Base-by-base conservation (phyloP, 305 asterid species). In the Ilex paraguariensis region DNA sequence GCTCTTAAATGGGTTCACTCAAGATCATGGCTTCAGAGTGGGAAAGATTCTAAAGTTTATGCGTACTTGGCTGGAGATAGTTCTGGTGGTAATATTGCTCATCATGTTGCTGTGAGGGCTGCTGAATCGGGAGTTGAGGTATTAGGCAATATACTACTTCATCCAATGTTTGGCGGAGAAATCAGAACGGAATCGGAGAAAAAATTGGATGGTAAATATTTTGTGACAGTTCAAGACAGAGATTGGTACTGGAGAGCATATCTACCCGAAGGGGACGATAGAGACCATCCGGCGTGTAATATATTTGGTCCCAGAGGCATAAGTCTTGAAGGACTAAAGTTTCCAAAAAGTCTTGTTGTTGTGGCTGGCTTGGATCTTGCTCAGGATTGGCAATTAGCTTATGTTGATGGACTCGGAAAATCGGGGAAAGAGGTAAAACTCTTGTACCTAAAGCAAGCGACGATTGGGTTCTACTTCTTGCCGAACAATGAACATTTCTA, bases 191-290 rank as follows among this genome's bases (percentile, higher is more conserved):
- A 84, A 3, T 88, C 96, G 0, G 95, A 91, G 72, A 71, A 44
- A 39, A 60, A 66, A 59, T 58, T 91, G 53, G 96, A 91, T 10
- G 98, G 96, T 54, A 81, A 86, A 51, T 88, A 88, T 73, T 88
- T 91, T 31, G 96, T 88, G 2, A 80, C 73, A 16, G 63, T 91
- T 62, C 94, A 86, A 55, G 98, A 91, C 21, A 70, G 95, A 69
- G 98, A 91, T 70, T 91, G 98, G 96, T 88, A 88, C 30, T 91
- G 96, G 98, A 61, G 95, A 42, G 98, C 98, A 0, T 91, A 84
- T 66, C 28, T 88, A 33, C 98, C 95, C 0, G 86, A 84, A 55
- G 98, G 98, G 1, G 98, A 88, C 33, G 94, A 86, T 56, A 67
- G 96, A 31, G 95, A 91, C 49, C 98, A 91, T 49, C 98, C 98